Percentiles rank a stretch among this genome's conserved stretches.
Conservation (phyloP, 2,329 filamentous ascomycete species). For the Zasmidium cellare region DNA sequence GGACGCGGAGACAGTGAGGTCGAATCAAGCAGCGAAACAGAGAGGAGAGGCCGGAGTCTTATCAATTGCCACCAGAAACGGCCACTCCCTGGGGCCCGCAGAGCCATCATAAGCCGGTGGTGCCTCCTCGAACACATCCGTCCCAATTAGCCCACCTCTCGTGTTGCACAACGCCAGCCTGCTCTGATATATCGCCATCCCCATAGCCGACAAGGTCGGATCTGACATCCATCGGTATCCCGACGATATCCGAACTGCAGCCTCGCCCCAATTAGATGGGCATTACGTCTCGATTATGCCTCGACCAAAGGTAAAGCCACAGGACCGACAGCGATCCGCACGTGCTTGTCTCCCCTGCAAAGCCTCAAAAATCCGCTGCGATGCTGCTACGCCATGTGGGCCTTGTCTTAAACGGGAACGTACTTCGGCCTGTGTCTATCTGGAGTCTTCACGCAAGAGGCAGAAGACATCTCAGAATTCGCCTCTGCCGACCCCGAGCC, state of each 20-base stretch:
- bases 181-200: neutral
- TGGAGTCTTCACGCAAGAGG: slow-evolving; percentile 22
- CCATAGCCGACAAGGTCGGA: neutral
- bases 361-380: slow-evolving; percentile 25
- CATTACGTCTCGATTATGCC: slow-evolving; percentile 10
- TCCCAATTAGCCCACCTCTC: neutral
- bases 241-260: neutral
- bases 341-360: slow-evolving; percentile 25
- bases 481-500: slow-evolving; percentile 20
- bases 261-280: too few relatives aligned
- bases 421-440: slow-evolving; percentile 19
- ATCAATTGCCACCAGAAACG: neutral
- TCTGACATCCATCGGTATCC: neutral
- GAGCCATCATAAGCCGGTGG: neutral
- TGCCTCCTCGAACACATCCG: neutral
- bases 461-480: slow-evolving; percentile 16
- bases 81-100: neutral
- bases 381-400: slow-evolving; percentile 23
- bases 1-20: neutral
- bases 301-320: slow-evolving; percentile 21
- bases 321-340: slow-evolving; percentile 19
- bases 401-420: slow-evolving; percentile 22
- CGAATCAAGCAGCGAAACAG: neutral
- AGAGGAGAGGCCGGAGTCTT: neutral
- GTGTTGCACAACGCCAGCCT: neutral